These are phyloP conservation scores for Vinca minor DNA, from an alignment of 257 asterid species.

Conservation along the genomic window DNA sequence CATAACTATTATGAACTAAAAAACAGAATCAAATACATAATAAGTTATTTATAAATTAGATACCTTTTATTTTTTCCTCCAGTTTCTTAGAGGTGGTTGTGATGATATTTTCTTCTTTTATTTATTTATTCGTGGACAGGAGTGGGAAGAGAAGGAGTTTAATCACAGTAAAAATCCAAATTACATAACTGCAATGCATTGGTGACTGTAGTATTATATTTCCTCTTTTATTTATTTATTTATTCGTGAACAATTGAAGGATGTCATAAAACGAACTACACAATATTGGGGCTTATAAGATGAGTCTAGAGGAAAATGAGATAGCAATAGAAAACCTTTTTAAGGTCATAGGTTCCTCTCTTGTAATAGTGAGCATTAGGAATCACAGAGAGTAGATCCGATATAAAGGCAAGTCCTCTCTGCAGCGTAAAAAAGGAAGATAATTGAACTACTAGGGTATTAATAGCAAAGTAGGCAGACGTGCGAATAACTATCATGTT, in stretches of 20 bases:
- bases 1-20: background rate
- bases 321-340: constrained; percentile 40
- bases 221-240: too few species aligned
- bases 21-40: background rate
- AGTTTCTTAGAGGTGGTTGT: background rate
- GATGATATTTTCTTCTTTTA: background rate
- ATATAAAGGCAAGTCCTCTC: constrained; percentile 89
- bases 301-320: background rate
- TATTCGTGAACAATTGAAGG: background rate
- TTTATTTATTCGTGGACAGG: background rate
- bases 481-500: background rate
- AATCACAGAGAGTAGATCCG: constrained; percentile 62
- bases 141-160: background rate
- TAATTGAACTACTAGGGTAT: background rate
- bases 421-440: constrained; percentile 18
- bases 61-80: background rate
- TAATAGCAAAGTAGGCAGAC: background rate
- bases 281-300: too few species aligned
- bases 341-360: constrained; percentile 91
- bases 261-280: background rate
- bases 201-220: too few species aligned
- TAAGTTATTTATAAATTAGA: background rate
- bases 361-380: constrained; percentile 78
- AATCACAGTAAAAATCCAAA: too few species aligned
- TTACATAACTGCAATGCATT: too few species aligned